These are phyloP conservation scores for Tulasnella sp. DNA, from an alignment of 768 basidiomycete genomes.

Conservation along the genomic window DNA sequence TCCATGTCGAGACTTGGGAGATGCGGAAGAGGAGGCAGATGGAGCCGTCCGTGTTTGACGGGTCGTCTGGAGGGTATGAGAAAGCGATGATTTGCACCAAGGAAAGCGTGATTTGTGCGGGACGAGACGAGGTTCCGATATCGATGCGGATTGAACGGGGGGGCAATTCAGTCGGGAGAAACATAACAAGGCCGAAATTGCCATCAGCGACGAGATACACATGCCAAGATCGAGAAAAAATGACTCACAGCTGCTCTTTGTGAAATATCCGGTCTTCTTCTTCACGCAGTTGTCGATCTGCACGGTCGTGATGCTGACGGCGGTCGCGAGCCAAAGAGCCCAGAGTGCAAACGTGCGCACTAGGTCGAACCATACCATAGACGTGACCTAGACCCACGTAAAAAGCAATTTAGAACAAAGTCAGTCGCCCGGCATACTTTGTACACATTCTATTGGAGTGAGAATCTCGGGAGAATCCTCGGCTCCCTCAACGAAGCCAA, in stretches of 20 bases:
- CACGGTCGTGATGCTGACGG: neutral
- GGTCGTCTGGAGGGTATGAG: neutral
- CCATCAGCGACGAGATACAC: too few species aligned
- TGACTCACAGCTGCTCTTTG: neutral
- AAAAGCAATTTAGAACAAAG: neutral
- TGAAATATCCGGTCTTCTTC: neutral
- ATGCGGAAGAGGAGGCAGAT: constrained; percentile 13
- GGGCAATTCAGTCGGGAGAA: too few species aligned
- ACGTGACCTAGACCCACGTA: neutral
- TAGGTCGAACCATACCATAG: constrained; percentile 7
- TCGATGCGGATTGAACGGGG: too few species aligned
- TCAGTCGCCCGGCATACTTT: neutral
- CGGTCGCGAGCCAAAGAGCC: neutral
- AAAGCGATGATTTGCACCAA: too few species aligned
- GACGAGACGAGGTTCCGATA: too few species aligned
- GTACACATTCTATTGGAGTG: neutral
- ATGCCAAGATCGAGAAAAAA: neutral
- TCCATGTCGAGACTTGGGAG: neutral
- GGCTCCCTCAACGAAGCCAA: neutral
- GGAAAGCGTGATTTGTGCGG: too few species aligned
- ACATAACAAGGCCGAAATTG: too few species aligned
- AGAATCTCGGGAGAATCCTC: neutral
- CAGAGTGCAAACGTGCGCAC: neutral
- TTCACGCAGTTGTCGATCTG: neutral
- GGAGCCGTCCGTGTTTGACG: neutral